Evolutionary conservation across 1,284 basidiomycete genomes (phyloP).

Genomic region (Ganoderma lingzhi): DNA sequence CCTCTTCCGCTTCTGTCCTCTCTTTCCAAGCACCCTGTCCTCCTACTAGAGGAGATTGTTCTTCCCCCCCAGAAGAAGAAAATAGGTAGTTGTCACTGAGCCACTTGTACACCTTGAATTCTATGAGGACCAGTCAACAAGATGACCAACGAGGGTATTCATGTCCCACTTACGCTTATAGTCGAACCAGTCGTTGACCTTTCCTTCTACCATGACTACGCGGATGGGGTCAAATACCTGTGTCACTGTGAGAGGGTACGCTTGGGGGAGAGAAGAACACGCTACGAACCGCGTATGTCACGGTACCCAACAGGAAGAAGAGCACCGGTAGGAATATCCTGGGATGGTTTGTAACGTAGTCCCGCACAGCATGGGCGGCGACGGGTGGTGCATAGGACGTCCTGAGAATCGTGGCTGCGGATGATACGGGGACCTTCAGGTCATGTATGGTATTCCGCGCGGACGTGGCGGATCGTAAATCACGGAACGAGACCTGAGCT

Average conservation of each 20-base stretch:
- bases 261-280: slow-evolving; percentile 17
- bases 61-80: slow-evolving; percentile 9
- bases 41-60: slow-evolving; percentile 29
- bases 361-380: slow-evolving; percentile 80
- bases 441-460: slow-evolving; percentile 92
- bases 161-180: slow-evolving; percentile 56
- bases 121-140: slow-evolving; percentile 44
- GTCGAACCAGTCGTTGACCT: slow-evolving; percentile 87
- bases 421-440: slow-evolving; percentile 49
- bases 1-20: slow-evolving; percentile 76
- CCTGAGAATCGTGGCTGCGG: slow-evolving; percentile 62
- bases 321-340: slow-evolving; percentile 86
- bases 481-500: slow-evolving; percentile 68
- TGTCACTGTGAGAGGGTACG: slow-evolving; percentile 1
- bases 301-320: slow-evolving; percentile 86
- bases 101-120: slow-evolving; percentile 74
- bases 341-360: slow-evolving; percentile 90
- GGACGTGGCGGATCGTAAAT: slow-evolving; percentile 76
- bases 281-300: slow-evolving; percentile 83
- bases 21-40: slow-evolving; percentile 78
- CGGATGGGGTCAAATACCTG: slow-evolving; percentile 95
- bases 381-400: slow-evolving; percentile 79
- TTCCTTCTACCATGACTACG: slow-evolving; percentile 83
- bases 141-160: not conserved
- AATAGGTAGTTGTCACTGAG: slow-evolving; percentile 60